Evolutionary conservation across 352 stramenopile species (phyloP).

Genomic region (Globisporangium uncinulatum): DNA sequence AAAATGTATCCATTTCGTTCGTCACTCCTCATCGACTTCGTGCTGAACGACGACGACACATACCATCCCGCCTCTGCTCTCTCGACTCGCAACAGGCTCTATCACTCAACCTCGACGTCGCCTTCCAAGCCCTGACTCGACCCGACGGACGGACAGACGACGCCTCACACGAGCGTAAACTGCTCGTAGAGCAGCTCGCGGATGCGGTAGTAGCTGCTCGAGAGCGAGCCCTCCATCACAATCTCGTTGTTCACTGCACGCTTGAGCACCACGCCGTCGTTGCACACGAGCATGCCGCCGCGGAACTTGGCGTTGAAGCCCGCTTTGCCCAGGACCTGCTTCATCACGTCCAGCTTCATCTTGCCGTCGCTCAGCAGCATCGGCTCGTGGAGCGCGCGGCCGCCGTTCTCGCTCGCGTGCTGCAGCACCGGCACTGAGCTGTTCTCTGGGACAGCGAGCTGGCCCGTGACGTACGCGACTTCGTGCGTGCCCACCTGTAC

Average conservation of each 20-base stretch:
- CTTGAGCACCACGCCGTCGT: slow-evolving; percentile 85
- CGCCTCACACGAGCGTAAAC: slow-evolving; percentile 72
- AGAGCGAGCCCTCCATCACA: slow-evolving; percentile 80
- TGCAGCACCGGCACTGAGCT: slow-evolving; percentile 71
- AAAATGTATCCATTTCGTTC: too few species aligned
- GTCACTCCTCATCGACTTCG: too few species aligned
- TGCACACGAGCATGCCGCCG: slow-evolving; percentile 86
- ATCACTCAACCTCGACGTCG: too few species aligned
- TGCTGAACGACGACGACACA: too few species aligned
- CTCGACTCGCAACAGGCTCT: too few species aligned
- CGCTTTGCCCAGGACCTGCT: slow-evolving; percentile 80
- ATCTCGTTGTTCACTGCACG: slow-evolving; percentile 85
- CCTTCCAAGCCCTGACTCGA: background rate
- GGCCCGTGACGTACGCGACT: slow-evolving; percentile 80
- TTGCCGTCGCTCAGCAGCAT: slow-evolving; percentile 86
- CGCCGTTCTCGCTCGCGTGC: slow-evolving; percentile 32
- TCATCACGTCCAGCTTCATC: slow-evolving; percentile 88
- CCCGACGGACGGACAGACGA: background rate
- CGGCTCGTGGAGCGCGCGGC: slow-evolving; percentile 50
- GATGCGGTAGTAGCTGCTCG: slow-evolving; percentile 85
- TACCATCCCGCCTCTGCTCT: too few species aligned
- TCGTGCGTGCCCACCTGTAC: slow-evolving; percentile 77
- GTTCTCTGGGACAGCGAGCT: slow-evolving; percentile 61
- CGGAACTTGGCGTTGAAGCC: slow-evolving; percentile 88
- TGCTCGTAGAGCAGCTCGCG: slow-evolving; percentile 83